phyloP scores from a whole-genome alignment of 257 asterid species.

The Ajuga chamaepitys region DNA sequence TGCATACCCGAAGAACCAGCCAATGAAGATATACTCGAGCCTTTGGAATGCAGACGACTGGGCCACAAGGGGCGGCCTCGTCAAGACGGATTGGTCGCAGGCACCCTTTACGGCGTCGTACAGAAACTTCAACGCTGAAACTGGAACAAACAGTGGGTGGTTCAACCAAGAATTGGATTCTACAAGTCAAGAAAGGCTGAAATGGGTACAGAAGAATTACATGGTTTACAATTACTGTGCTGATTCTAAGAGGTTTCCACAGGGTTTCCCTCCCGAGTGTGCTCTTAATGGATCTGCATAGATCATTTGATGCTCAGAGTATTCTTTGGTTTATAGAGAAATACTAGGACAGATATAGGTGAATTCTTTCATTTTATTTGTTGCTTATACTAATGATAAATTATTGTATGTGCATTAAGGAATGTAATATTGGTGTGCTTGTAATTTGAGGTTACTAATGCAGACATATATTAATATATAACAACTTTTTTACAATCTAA shows the following conservation, averaged over 20 bases:
- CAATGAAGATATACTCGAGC: constrained; percentile 42
- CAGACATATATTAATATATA: too few species aligned
- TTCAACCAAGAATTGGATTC: constrained; percentile 7
- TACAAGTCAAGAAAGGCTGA: constrained; percentile 4
- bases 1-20: constrained; percentile 34
- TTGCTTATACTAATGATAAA: too few species aligned
- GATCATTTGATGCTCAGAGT: too few species aligned
- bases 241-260: constrained; percentile 30
- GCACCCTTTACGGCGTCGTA: constrained; percentile 43
- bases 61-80: constrained; percentile 36
- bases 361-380: too few species aligned
- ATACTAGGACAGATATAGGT: too few species aligned
- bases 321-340: too few species aligned
- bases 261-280: constrained; percentile 31
- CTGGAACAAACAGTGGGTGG: not conserved
- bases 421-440: too few species aligned
- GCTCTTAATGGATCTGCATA: not conserved
- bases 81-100: constrained; percentile 34
- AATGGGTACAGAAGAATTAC: constrained; percentile 32
- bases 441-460: too few species aligned
- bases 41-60: constrained; percentile 45
- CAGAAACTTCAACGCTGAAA: constrained; percentile 24
- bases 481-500: too few species aligned
- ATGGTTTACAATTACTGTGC: constrained; percentile 36
- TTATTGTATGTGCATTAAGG: too few species aligned